Evolutionary conservation across 805 yeast species (phyloP).

Genomic region (Candida dajiaensis): DNA sequence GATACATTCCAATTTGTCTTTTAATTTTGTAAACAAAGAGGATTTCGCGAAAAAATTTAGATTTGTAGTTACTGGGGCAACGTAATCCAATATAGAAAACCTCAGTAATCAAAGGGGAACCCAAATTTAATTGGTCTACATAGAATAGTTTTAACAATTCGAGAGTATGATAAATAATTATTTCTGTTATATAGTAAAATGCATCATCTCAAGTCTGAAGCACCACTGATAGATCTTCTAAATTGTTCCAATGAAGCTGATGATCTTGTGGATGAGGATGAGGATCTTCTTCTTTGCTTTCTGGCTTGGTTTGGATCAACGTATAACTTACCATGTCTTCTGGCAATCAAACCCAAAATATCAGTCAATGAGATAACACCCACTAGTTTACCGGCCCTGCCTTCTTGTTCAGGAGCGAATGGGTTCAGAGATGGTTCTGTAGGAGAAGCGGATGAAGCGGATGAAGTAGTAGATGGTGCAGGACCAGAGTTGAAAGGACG

Average conservation of each 20-base stretch:
- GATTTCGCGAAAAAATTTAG: neutral
- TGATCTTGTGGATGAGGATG: conserved; percentile 28
- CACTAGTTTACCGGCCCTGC: conserved; percentile 72
- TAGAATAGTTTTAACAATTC: neutral
- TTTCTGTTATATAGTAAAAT: neutral
- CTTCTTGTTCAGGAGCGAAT: conserved; percentile 33
- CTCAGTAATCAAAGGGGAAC: neutral
- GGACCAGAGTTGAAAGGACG: conserved; percentile 39
- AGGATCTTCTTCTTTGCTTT: conserved; percentile 70
- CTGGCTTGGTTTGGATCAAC: conserved; percentile 87
- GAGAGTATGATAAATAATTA: neutral
- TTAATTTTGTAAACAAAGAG: neutral
- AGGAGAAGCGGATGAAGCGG: conserved; percentile 21
- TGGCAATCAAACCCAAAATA: conserved; percentile 74
- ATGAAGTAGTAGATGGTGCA: conserved; percentile 15
- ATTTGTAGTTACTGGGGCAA: neutral
- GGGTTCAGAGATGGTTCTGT: conserved; percentile 19
- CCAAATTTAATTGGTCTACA: neutral
- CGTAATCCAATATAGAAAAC: neutral
- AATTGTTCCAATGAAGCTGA: conserved; percentile 32
- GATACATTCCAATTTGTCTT: neutral
- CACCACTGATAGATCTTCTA: conserved; percentile 36
- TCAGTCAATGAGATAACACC: conserved; percentile 94
- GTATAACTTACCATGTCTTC: conserved; percentile 52
- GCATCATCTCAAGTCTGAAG: conserved; percentile 24